Conservation (phyloP, 108 stramenopile species). For the Nitzschia sp. region DNA sequence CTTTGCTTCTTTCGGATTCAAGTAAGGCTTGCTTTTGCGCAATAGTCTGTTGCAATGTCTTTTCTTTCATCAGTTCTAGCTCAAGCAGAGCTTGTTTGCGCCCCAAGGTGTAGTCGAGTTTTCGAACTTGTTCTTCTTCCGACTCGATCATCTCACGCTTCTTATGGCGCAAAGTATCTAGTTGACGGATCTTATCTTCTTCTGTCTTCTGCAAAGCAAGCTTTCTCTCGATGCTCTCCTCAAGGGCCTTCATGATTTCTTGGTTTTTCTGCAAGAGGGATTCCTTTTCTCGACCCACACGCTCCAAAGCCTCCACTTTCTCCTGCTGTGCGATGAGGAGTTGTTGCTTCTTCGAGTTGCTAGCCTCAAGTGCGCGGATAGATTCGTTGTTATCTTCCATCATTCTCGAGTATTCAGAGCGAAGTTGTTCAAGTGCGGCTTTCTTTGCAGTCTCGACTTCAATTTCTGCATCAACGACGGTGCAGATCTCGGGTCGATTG, state of each 20-base stretch:
- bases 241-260: constrained; percentile 15
- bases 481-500: neutral
- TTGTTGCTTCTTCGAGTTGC: constrained; percentile 24
- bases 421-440: neutral
- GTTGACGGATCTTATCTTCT: constrained; percentile 3
- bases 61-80: constrained; percentile 31
- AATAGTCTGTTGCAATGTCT: constrained; percentile 28
- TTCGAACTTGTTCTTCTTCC: constrained; percentile 22
- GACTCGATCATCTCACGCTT: constrained; percentile 10
- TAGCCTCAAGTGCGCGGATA: constrained; percentile 17
- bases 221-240: constrained; percentile 21
- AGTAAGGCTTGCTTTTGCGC: constrained; percentile 23
- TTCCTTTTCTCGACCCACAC: constrained; percentile 19
- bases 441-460: neutral
- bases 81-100: constrained; percentile 34
- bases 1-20: constrained; percentile 17
- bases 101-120: constrained; percentile 22
- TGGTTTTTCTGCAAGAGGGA: constrained; percentile 6
- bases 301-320: constrained; percentile 22
- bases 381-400: constrained; percentile 21
- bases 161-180: neutral
- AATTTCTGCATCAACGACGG: neutral
- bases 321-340: constrained; percentile 22
- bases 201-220: neutral
- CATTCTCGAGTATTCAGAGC: neutral